These are phyloP conservation scores for Immersiella caudata DNA, from an alignment of 495 filamentous ascomycete species.

Conservation along the genomic window DNA sequence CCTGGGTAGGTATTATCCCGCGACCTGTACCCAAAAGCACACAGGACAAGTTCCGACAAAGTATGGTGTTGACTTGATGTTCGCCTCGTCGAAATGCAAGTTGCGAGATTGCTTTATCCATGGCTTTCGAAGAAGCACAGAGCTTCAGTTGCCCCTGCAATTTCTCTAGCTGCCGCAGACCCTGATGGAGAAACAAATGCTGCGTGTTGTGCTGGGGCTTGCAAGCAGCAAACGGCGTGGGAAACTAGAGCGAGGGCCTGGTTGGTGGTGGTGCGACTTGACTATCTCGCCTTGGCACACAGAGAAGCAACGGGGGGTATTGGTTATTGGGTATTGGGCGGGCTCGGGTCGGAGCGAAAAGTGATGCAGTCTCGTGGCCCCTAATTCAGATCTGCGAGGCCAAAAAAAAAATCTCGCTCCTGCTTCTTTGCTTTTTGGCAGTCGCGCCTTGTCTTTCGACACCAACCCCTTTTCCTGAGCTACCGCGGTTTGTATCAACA, in stretches of 20 bases:
- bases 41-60: no score
- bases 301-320: not conserved
- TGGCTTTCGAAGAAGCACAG: not conserved
- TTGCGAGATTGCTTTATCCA: not conserved
- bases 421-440: not conserved
- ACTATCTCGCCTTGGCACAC: not conserved
- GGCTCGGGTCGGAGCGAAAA: not conserved
- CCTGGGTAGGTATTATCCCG: no score
- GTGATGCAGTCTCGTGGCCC: not conserved
- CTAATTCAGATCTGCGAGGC: constrained; percentile 8
- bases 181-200: not conserved
- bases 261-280: constrained; percentile 8
- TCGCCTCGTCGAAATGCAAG: not conserved
- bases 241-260: not conserved
- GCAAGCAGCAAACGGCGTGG: constrained; percentile 1
- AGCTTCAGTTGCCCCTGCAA: not conserved
- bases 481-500: not conserved
- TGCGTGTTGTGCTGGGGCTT: not conserved
- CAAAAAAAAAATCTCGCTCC: not conserved
- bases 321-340: not conserved
- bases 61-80: not conserved
- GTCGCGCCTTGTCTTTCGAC: not conserved
- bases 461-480: not conserved
- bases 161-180: not conserved
- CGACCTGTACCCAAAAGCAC: no score